phyloP scores from a whole-genome alignment of 139 green algal genomes.

The Haematococcus sp. region DNA sequence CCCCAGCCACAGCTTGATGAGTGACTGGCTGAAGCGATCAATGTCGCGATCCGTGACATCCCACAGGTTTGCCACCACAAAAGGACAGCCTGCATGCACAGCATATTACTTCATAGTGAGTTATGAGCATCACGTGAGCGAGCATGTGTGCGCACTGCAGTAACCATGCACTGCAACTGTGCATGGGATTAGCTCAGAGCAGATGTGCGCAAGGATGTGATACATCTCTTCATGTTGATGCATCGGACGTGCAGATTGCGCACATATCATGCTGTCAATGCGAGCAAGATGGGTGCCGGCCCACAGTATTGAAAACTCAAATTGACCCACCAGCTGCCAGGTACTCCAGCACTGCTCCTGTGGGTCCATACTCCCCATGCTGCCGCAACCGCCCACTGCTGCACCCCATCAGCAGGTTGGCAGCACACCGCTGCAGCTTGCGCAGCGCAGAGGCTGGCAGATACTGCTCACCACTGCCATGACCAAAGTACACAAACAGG shows the following conservation, averaged over 20 bases:
- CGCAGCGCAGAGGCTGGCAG: slow-evolving; percentile 58
- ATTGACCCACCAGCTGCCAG: slow-evolving; percentile 59
- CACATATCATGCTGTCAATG: too few relatives aligned
- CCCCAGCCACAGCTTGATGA: slow-evolving; percentile 69
- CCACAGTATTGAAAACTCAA: background rate
- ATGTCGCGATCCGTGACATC: slow-evolving; percentile 97
- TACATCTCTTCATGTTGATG: too few relatives aligned
- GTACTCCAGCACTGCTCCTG: slow-evolving; percentile 72
- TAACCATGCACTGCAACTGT: too few relatives aligned
- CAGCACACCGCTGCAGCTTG: slow-evolving; percentile 56
- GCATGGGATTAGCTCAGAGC: too few relatives aligned
- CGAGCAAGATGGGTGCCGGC: background rate
- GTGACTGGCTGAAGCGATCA: slow-evolving; percentile 73
- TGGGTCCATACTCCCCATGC: slow-evolving; percentile 60
- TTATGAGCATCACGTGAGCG: too few relatives aligned
- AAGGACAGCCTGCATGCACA: slow-evolving; percentile 66
- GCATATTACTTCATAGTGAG: too few relatives aligned
- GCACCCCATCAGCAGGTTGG: slow-evolving; percentile 89
- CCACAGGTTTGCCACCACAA: slow-evolving; percentile 88
- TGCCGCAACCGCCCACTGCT: slow-evolving; percentile 74
- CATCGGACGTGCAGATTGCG: too few relatives aligned
- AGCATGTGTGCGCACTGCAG: too few relatives aligned
- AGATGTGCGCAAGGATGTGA: too few relatives aligned
- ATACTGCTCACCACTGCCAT: slow-evolving; percentile 86
- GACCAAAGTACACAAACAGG: slow-evolving; percentile 90